A percentile compares a stretch with the other conserved stretches of the same genome.
phyloP scores from a whole-genome alignment of 768 basidiomycete species.

The Auriscalpium vulgare region DNA sequence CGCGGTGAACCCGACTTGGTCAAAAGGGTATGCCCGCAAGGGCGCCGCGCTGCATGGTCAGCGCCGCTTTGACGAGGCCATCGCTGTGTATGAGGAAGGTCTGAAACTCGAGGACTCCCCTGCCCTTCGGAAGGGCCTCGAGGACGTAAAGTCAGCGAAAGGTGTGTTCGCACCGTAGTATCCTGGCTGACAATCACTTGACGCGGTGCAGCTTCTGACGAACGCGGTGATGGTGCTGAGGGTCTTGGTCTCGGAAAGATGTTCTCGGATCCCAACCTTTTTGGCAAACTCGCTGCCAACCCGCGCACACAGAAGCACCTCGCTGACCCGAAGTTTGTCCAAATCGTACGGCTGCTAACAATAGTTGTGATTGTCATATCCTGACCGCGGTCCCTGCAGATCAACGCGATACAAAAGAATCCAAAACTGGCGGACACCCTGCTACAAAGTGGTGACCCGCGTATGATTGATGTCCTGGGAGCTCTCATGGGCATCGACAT shows the following conservation, averaged over 20 bases:
- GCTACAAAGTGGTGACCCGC: constrained; percentile 61
- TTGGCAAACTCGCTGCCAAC: constrained; percentile 79
- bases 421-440: constrained; percentile 51
- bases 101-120: constrained; percentile 78
- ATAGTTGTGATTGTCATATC: no score
- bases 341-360: constrained; percentile 36
- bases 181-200: neutral
- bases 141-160: constrained; percentile 83
- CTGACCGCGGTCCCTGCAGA: constrained; percentile 26
- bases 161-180: constrained; percentile 31
- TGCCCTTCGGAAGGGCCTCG: constrained; percentile 76
- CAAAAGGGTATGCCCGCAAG: constrained; percentile 86
- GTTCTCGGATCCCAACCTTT: constrained; percentile 77
- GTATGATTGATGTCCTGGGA: constrained; percentile 92
- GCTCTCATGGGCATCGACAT: constrained; percentile 91
- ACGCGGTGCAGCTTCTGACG: constrained; percentile 27
- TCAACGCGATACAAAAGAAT: constrained; percentile 61
- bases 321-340: constrained; percentile 74
- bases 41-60: constrained; percentile 90
- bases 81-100: constrained; percentile 75
- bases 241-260: constrained; percentile 60
- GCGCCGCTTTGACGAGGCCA: constrained; percentile 72
- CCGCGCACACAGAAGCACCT: constrained; percentile 81
- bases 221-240: constrained; percentile 34
- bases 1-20: constrained; percentile 71